Evolutionary conservation across 1,139 yeast genomes (phyloP), one percentile per base, ranked within the genome.

Genomic region (Casaregolazyma suthepensis): DNA sequence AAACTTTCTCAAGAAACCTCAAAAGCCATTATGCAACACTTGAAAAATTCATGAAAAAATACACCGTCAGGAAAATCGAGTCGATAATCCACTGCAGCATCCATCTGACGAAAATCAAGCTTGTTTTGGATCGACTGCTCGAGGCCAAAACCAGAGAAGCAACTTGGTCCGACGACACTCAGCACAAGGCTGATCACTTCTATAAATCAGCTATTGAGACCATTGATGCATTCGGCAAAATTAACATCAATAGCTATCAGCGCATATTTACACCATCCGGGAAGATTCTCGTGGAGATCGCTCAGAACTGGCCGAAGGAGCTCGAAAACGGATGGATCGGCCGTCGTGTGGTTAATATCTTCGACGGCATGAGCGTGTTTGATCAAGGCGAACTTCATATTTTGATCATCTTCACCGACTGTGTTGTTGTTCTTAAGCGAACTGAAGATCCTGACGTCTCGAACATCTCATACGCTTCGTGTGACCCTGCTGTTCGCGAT

Each of bases 231-330:
- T 90, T 90, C 72, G 96, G 95, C 0, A 79, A 75, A 42, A 51
- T 49, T 48, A n/a, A 52, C 52, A 43, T 55, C 55, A 13, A 40
- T 9, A 43, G 46, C 20, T 80, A 78, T 57, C 77, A 81, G 45
- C 76, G 96, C 57, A 82, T 89, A 0, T 88, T 90, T 65, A 90
- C 97, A 0, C 96, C 97, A 0, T 85, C 96, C 0, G 98, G 97
- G 0, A 89, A 88, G 66, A 78, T 91, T 1, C 71, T 91, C 46
- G 85, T 95, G 0, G 96, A 89, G 63, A 68, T 90, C 23, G 95
- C 96, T 5, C 75, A 80, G 9, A 82, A 82, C 20, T 91, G 97
- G 97, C 98, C 98, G 0, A 72, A 81, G 0, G 91, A 86, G 61
- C 74, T 91, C 26, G 96, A 88, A 61, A 85, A 84, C 63, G 96